Conservation (phyloP, 2,329 filamentous ascomycete genomes). For the Ploettnerulaceae sp. region DNA sequence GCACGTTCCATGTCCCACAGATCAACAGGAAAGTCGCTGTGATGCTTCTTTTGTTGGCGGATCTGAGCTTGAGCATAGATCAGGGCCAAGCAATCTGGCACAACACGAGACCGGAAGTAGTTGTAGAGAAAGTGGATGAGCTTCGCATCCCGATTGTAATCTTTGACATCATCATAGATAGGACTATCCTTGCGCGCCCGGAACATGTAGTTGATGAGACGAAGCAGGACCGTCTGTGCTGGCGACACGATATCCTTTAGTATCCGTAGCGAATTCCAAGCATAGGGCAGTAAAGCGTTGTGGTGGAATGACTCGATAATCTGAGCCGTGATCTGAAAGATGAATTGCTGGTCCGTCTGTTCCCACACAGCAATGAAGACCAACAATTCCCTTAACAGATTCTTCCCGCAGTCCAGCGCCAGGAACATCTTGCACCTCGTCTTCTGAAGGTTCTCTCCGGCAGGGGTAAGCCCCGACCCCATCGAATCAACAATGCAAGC, state of each 20-base stretch:
- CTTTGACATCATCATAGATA: slow-evolving; percentile 45
- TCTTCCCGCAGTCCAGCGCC: slow-evolving; percentile 84
- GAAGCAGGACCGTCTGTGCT: slow-evolving; percentile 87
- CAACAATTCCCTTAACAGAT: slow-evolving; percentile 80
- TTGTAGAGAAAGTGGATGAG: slow-evolving; percentile 86
- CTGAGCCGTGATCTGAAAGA: slow-evolving; percentile 94
- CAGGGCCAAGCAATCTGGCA: slow-evolving; percentile 89
- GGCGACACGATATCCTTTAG: slow-evolving; percentile 95
- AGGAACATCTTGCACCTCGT: slow-evolving; percentile 86
- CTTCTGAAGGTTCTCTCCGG: slow-evolving; percentile 80
- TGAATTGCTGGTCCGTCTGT: slow-evolving; percentile 84
- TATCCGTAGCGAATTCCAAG: slow-evolving; percentile 86
- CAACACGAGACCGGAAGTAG: slow-evolving; percentile 86
- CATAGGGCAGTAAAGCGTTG: slow-evolving; percentile 83
- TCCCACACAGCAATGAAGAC: slow-evolving; percentile 98
- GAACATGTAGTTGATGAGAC: slow-evolving; percentile 86
- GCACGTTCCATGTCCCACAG: slow-evolving; percentile 97
- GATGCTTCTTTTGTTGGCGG: slow-evolving; percentile 66
- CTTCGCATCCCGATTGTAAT: slow-evolving; percentile 52
- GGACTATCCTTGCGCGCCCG: slow-evolving; percentile 47
- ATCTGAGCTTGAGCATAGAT: slow-evolving; percentile 93
- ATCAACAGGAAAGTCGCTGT: slow-evolving; percentile 88
- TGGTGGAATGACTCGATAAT: slow-evolving; percentile 91
- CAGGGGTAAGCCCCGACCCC: slow-evolving; percentile 61
- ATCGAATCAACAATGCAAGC: slow-evolving; percentile 84